These are phyloP conservation scores for Tricholoma sp. DNA, from an alignment of 768 basidiomycete species.

Conservation along the genomic window DNA sequence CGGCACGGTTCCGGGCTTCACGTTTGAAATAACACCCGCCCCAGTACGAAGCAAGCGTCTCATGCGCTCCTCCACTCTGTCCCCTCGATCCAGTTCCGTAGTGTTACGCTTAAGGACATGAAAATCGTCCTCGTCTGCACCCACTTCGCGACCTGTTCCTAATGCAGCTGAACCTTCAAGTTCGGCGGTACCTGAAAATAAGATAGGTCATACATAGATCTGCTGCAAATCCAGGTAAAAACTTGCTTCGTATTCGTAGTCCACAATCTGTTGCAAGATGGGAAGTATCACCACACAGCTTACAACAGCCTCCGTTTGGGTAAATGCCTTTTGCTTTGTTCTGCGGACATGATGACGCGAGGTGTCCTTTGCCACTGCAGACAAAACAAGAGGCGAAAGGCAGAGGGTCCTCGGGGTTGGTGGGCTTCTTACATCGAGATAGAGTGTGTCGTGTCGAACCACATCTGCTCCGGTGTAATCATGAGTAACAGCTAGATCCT, in stretches of 20 bases:
- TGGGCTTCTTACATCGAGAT: conserved; percentile 67
- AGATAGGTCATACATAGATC: background rate
- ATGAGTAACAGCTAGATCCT: background rate
- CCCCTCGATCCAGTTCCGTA: conserved; percentile 55
- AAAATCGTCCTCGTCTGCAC: conserved; percentile 96
- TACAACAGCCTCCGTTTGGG: conserved; percentile 87
- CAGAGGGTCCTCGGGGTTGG: conserved; percentile 58
- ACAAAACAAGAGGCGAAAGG: conserved; percentile 94
- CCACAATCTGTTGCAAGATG: conserved; percentile 86
- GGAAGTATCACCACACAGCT: conserved; percentile 78
- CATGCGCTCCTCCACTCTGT: conserved; percentile 40
- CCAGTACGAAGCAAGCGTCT: conserved; percentile 39
- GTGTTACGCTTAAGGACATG: conserved; percentile 69
- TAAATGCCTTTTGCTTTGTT: conserved; percentile 82
- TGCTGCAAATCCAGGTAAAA: background rate
- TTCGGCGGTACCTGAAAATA: conserved; percentile 30
- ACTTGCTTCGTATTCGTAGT: conserved; percentile 53
- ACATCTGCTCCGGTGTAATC: conserved; percentile 53
- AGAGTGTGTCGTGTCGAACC: conserved; percentile 76
- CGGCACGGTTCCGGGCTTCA: conserved; percentile 26
- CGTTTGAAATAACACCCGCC: conserved; percentile 37
- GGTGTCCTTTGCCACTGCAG: conserved; percentile 78
- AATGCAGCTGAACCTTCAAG: conserved; percentile 31
- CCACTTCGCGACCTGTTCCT: conserved; percentile 50
- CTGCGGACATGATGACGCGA: conserved; percentile 77